Evolutionary conservation across 352 stramenopile genomes (phyloP).

Genomic region (Globisporangium lucens): DNA sequence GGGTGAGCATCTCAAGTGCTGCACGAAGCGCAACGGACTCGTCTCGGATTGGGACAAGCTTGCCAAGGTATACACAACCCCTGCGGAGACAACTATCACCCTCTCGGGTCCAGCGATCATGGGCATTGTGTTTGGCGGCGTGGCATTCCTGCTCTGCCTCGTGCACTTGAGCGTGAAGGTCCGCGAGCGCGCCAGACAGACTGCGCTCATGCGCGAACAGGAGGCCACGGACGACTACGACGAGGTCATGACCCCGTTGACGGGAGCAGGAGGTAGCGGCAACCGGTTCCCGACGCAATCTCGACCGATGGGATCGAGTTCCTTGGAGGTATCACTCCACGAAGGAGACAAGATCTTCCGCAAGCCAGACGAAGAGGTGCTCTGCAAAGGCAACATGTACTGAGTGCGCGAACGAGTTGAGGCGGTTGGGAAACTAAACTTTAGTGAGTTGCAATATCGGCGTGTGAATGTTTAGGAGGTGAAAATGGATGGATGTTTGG

Average conservation of each 20-base stretch:
- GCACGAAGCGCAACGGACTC: conserved; percentile 50
- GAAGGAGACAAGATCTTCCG: conserved; percentile 86
- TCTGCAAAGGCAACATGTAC: conserved; percentile 87
- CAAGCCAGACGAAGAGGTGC: conserved; percentile 73
- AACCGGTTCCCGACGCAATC: background rate
- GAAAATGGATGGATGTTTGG: too few species aligned
- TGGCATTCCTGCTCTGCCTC: conserved; percentile 64
- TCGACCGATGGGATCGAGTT: conserved; percentile 40
- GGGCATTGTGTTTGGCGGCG: conserved; percentile 73
- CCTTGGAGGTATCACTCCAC: conserved; percentile 76
- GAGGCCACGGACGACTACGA: conserved; percentile 87
- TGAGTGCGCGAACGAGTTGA: conserved; percentile 18
- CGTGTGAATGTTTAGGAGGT: too few species aligned
- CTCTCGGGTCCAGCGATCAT: conserved; percentile 64
- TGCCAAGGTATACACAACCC: conserved; percentile 66
- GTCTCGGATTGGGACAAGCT: conserved; percentile 65
- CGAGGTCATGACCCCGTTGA: conserved; percentile 85
- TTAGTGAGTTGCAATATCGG: background rate
- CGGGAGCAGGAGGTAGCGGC: conserved; percentile 10
- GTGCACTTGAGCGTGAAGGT: conserved; percentile 81
- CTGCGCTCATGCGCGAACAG: conserved; percentile 80
- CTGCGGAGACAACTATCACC: conserved; percentile 34
- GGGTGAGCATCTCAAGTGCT: conserved; percentile 80
- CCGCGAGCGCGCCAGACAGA: conserved; percentile 71
- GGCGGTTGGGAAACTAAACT: background rate